Conservation (phyloP, 768 basidiomycete genomes). For the Termitomyces sp. region DNA sequence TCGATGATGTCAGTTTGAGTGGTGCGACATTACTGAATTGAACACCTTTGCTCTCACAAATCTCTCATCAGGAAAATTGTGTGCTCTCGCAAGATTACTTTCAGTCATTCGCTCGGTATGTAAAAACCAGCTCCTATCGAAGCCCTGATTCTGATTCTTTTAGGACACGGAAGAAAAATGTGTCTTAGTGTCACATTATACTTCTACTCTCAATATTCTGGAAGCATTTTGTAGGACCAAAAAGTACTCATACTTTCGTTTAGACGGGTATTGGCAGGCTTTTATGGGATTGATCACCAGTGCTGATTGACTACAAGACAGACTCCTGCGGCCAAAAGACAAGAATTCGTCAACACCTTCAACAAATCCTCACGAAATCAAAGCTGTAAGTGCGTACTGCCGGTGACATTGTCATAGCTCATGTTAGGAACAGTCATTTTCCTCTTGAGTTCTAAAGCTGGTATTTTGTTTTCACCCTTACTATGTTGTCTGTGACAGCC, state of each 20-base stretch:
- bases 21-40: conserved; percentile 41
- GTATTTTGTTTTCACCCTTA: conserved; percentile 17
- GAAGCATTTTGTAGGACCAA: conserved; percentile 80
- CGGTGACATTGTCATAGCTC: background rate
- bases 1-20: conserved; percentile 75
- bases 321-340: conserved; percentile 72
- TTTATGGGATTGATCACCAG: background rate
- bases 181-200: conserved; percentile 95
- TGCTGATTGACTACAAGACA: conserved; percentile 40
- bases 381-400: conserved; percentile 53
- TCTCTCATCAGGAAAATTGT: conserved; percentile 63
- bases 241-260: conserved; percentile 73
- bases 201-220: conserved; percentile 88
- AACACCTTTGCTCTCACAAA: background rate
- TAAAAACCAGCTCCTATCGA: background rate
- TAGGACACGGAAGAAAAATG: conserved; percentile 90
- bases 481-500: background rate
- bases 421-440: conserved; percentile 68
- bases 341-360: conserved; percentile 86
- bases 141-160: background rate
- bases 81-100: conserved; percentile 63
- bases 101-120: conserved; percentile 53
- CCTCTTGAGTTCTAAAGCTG: conserved; percentile 88
- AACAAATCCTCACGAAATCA: conserved; percentile 72
- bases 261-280: conserved; percentile 68